Evolutionary conservation across 768 basidiomycete genomes (phyloP).

Genomic region (Boletus eberwhitei): DNA sequence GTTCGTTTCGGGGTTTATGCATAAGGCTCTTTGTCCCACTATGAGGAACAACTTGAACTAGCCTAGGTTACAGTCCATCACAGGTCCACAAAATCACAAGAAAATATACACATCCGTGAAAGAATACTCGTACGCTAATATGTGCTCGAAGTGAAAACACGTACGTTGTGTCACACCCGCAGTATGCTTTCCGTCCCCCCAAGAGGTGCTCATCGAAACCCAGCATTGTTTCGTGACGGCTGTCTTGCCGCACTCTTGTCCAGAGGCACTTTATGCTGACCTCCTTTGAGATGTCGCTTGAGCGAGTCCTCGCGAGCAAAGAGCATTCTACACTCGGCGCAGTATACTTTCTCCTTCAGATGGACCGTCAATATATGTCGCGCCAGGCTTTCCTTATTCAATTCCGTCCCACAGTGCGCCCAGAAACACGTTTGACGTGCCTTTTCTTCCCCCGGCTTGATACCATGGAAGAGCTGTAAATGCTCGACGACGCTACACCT

Average conservation of each 20-base stretch:
- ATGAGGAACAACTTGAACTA: too few species aligned
- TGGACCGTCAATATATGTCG: constrained; percentile 30
- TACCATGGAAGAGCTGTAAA: constrained; percentile 9
- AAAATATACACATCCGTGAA: neutral
- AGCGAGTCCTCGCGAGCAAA: constrained; percentile 33
- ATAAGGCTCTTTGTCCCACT: too few species aligned
- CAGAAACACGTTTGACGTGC: constrained; percentile 15
- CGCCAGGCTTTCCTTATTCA: constrained; percentile 30
- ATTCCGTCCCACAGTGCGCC: constrained; percentile 10
- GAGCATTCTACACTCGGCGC: constrained; percentile 10
- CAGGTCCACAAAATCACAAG: neutral
- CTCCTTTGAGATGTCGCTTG: constrained; percentile 23
- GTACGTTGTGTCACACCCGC: too few species aligned
- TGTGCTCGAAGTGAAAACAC: neutral
- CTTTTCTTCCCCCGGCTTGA: constrained; percentile 19
- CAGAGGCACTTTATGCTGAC: constrained; percentile 3
- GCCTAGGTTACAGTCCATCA: neutral
- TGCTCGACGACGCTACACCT: constrained; percentile 20
- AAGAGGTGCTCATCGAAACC: neutral
- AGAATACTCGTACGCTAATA: too few species aligned
- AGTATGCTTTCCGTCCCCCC: neutral
- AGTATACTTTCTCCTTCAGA: constrained; percentile 13
- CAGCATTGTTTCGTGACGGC: neutral
- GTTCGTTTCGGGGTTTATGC: neutral
- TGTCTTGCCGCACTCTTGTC: neutral